phyloP scores from a whole-genome alignment of 129 eudicot species.

The Logfia minima region DNA sequence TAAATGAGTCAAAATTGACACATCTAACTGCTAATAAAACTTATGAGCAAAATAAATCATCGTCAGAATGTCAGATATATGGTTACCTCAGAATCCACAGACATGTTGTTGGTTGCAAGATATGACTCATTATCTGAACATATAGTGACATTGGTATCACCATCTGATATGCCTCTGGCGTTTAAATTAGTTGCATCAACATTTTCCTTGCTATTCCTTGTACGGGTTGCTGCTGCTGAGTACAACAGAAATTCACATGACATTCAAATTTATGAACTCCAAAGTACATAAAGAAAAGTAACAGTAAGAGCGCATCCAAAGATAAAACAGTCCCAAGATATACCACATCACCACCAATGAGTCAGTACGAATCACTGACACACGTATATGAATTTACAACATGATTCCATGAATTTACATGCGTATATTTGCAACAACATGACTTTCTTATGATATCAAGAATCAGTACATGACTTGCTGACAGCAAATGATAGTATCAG shows the following conservation, averaged over 20 bases:
- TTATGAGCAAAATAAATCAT: background rate
- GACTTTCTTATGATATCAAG: constrained; percentile 2
- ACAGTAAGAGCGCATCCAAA: background rate
- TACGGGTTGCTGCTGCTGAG: constrained; percentile 42
- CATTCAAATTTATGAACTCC: constrained; percentile 7
- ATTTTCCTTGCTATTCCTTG: constrained; percentile 42
- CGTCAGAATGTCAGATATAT: background rate
- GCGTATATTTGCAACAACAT: background rate
- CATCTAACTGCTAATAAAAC: background rate
- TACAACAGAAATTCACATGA: constrained; percentile 18
- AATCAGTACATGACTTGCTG: background rate
- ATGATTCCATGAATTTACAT: background rate
- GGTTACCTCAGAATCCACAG: constrained; percentile 44
- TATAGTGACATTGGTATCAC: constrained; percentile 33
- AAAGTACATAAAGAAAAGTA: constrained; percentile 1
- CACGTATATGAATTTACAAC: background rate
- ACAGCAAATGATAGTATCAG: background rate
- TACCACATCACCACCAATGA: background rate
- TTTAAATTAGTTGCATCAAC: constrained; percentile 53
- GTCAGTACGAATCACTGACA: background rate
- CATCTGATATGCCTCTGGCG: constrained; percentile 39
- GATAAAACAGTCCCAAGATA: background rate
- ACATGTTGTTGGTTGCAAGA: constrained; percentile 33
- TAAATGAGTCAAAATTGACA: background rate
- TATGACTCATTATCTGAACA: constrained; percentile 39